These are phyloP conservation scores for Diaporthe sp. DNA, from an alignment of 2,329 filamentous ascomycete species.

Conservation along the genomic window DNA sequence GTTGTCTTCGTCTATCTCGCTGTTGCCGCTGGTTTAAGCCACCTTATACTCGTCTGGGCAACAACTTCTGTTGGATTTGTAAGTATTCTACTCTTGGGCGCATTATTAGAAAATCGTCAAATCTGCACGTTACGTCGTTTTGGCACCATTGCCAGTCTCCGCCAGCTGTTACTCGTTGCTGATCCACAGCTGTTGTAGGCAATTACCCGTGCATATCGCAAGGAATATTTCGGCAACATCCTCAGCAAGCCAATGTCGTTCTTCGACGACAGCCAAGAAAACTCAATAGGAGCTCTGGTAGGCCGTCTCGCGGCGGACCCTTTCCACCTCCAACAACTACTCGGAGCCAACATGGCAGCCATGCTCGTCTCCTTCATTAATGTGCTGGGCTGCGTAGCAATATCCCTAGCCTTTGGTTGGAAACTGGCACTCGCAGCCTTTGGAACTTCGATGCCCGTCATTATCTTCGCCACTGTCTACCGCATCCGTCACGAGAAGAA, in stretches of 20 bases:
- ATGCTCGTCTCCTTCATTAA: constrained; percentile 74
- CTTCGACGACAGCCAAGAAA: constrained; percentile 63
- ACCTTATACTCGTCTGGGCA: constrained; percentile 35
- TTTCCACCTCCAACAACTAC: constrained; percentile 61
- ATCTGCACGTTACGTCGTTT: too few relatives aligned
- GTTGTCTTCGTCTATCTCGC: constrained; percentile 29
- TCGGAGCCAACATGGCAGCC: constrained; percentile 68
- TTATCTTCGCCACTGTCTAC: constrained; percentile 52
- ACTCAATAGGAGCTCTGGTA: constrained; percentile 67
- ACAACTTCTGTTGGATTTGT: constrained; percentile 35
- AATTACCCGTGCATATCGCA: constrained; percentile 49
- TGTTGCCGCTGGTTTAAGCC: constrained; percentile 18
- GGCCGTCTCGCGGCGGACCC: constrained; percentile 68
- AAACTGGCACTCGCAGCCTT: constrained; percentile 75
- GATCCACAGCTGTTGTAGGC: background rate
- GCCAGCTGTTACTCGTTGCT: too few relatives aligned
- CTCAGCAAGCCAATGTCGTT: constrained; percentile 70
- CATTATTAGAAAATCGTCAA: too few relatives aligned
- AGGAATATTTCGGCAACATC: constrained; percentile 71
- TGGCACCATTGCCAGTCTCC: too few relatives aligned
- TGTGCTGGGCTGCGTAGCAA: constrained; percentile 58
- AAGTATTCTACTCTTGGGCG: background rate
- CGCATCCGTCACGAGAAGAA: constrained; percentile 66
- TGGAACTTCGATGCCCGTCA: constrained; percentile 49
- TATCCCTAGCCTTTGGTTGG: constrained; percentile 81